phyloP scores from a whole-genome alignment of 805 yeast species.

The Myxozyma neotropica region DNA sequence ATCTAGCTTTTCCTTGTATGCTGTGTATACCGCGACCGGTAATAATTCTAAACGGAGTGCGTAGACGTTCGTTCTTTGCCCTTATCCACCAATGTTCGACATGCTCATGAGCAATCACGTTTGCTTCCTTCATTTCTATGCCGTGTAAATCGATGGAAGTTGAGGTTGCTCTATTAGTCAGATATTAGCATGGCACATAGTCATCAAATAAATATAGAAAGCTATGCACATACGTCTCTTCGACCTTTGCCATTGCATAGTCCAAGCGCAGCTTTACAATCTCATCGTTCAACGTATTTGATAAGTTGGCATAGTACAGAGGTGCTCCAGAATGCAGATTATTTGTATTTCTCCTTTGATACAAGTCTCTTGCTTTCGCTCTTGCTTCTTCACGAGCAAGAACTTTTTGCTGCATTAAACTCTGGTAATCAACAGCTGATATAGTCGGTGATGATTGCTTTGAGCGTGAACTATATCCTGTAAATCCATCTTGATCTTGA shows the following conservation, averaged over 20 bases:
- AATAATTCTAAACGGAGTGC: conserved; percentile 18
- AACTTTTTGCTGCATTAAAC: not conserved
- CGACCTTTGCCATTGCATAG: conserved; percentile 2
- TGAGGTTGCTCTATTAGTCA: not conserved
- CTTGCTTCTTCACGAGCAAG: conserved; percentile 10
- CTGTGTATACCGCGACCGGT: conserved; percentile 33
- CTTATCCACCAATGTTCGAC: conserved; percentile 21
- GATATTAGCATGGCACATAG: not conserved
- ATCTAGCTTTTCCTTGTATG: conserved; percentile 16
- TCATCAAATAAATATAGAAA: not conserved
- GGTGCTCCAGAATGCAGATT: conserved; percentile 10
- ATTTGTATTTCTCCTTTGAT: conserved; percentile 4
- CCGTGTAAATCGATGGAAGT: conserved; percentile 24
- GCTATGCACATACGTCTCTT: not conserved
- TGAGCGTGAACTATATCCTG: too few species aligned
- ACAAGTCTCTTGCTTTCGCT: conserved; percentile 11
- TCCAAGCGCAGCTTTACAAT: conserved; percentile 6
- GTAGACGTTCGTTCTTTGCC: not conserved
- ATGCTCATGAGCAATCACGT: conserved; percentile 10
- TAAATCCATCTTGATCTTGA: too few species aligned
- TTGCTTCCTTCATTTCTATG: conserved; percentile 14
- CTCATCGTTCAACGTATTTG: not conserved
- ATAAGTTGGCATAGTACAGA: not conserved
- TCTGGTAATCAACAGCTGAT: not conserved
- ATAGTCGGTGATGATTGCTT: not conserved